Conservation (phyloP, 495 filamentous ascomycete genomes). For the Astrothelium macrocarpum region DNA sequence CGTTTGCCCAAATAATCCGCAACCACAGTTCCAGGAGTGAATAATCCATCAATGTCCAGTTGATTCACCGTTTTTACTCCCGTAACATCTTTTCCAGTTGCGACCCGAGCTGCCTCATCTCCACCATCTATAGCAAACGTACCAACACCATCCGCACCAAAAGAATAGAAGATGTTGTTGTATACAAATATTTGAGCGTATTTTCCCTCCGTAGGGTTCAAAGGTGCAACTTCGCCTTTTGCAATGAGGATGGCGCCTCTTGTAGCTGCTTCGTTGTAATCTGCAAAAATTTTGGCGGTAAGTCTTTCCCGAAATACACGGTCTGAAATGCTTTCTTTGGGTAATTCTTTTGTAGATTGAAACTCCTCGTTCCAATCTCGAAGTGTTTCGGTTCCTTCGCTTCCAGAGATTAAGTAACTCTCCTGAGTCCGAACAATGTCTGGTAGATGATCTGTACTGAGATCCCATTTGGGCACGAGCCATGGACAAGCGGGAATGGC, state of each 20-base stretch:
- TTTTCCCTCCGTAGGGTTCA: constrained; percentile 86
- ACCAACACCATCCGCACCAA: constrained; percentile 93
- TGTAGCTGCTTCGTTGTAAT: constrained; percentile 92
- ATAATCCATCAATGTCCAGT: constrained; percentile 86
- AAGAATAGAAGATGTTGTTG: constrained; percentile 99
- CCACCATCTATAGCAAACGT: constrained; percentile 95
- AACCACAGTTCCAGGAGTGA: constrained; percentile 90
- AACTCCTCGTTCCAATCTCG: constrained; percentile 99
- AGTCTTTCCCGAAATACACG: constrained; percentile 91
- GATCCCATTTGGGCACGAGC: constrained; percentile 52
- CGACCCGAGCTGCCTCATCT: constrained; percentile 92
- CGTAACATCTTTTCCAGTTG: constrained; percentile 91
- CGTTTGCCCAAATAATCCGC: constrained; percentile 97
- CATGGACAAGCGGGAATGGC: constrained; percentile 86
- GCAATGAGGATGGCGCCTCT: constrained; percentile 90
- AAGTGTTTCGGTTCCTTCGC: constrained; percentile 86
- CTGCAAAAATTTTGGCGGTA: constrained; percentile 89
- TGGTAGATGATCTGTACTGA: constrained; percentile 55
- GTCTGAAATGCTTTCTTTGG: constrained; percentile 86
- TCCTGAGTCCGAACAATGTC: constrained; percentile 89
- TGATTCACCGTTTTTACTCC: constrained; percentile 93
- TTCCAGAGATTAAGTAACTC: constrained; percentile 76
- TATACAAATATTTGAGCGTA: constrained; percentile 99
- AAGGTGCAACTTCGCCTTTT: constrained; percentile 83
- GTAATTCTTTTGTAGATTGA: constrained; percentile 88